A percentile compares a stretch with the other conserved stretches of the same genome.
phyloP scores from a whole-genome alignment of 305 asterid species.

The Fraxinus greggii region DNA sequence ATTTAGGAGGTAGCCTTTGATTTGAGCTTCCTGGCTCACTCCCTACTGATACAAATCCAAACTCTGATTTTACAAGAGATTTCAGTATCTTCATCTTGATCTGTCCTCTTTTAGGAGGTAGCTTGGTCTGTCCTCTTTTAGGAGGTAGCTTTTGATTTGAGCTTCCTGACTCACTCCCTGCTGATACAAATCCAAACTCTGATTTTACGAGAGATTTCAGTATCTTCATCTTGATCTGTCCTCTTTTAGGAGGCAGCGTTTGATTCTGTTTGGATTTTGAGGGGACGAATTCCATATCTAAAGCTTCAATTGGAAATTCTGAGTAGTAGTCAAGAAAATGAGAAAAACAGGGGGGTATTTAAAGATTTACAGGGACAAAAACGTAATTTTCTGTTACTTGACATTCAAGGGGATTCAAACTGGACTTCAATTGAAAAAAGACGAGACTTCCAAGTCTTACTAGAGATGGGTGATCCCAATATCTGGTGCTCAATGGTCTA shows the following conservation, averaged over 20 bases:
- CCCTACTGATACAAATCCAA: background rate
- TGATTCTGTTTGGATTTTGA: background rate
- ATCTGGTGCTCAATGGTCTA: too few relatives aligned
- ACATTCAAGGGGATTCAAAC: slow-evolving; percentile 5
- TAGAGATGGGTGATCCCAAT: too few relatives aligned
- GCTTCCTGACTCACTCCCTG: background rate
- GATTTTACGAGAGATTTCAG: slow-evolving; percentile 24
- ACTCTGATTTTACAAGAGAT: slow-evolving; percentile 18
- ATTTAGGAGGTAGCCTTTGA: slow-evolving; percentile 30
- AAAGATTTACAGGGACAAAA: background rate
- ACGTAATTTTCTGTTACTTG: slow-evolving; percentile 9
- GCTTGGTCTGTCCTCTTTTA: slow-evolving; percentile 35
- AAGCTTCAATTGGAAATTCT: background rate
- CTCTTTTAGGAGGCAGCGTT: slow-evolving; percentile 39
- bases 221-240: slow-evolving; percentile 34
- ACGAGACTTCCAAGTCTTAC: too few relatives aligned
- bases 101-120: slow-evolving; percentile 42
- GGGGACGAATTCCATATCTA: slow-evolving; percentile 12
- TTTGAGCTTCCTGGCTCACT: background rate
- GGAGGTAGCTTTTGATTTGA: slow-evolving; percentile 28
- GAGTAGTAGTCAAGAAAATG: background rate
- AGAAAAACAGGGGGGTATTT: background rate
- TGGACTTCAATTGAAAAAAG: too few relatives aligned
- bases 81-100: slow-evolving; percentile 34
- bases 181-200: background rate